Percentiles rank a stretch among this genome's conserved stretches.
phyloP scores from a whole-genome alignment of 2,329 filamentous ascomycete species.

The Ophiostoma australiae region DNA sequence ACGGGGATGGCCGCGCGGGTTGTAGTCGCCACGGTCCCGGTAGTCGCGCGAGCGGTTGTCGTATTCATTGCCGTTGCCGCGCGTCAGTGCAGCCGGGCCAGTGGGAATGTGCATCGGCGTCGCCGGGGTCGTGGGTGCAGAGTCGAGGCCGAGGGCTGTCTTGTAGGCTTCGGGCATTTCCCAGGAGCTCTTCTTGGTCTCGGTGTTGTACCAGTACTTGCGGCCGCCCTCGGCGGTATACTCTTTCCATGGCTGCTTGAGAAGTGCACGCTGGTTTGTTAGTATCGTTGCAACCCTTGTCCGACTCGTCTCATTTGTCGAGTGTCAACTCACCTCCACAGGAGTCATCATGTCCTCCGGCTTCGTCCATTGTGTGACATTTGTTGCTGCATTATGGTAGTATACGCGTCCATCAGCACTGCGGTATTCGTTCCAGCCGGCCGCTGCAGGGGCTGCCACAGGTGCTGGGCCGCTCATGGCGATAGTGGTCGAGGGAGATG shows the following conservation, averaged over 20 bases:
- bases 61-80: conserved; percentile 10
- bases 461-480: conserved; percentile 53
- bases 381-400: conserved; percentile 83
- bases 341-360: conserved; percentile 82
- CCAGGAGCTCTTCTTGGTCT: conserved; percentile 91
- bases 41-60: conserved; percentile 18
- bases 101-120: conserved; percentile 34
- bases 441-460: conserved; percentile 4
- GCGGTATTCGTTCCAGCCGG: conserved; percentile 74
- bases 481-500: neutral
- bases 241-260: conserved; percentile 86
- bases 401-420: conserved; percentile 79
- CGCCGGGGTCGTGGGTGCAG: conserved; percentile 41
- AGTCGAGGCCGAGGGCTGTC: conserved; percentile 60
- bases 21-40: conserved; percentile 21
- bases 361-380: conserved; percentile 90
- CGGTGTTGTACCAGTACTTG: conserved; percentile 93
- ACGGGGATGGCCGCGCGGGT: conserved; percentile 19
- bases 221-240: conserved; percentile 80
- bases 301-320: neutral
- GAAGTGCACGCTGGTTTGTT: conserved; percentile 62
- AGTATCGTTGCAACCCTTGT: conserved; percentile 24
- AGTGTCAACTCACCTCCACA: conserved; percentile 58
- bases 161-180: conserved; percentile 84
- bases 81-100: conserved; percentile 36